Evolutionary conservation across 2,329 filamentous ascomycete genomes (phyloP).

Genomic region (Colletotrichum lini): DNA sequence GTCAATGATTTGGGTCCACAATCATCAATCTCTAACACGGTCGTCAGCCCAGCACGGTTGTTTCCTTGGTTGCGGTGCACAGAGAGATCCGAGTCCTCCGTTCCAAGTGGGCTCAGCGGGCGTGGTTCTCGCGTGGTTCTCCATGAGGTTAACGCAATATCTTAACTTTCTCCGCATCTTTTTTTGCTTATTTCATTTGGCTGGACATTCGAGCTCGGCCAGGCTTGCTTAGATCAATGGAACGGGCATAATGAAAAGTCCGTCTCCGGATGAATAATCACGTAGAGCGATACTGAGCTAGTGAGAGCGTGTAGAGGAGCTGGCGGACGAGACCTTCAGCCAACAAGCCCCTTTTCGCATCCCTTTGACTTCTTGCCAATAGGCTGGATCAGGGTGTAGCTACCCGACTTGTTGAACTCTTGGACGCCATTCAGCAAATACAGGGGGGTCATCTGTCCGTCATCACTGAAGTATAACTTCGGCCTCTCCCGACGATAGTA

Average conservation of each 20-base stretch:
- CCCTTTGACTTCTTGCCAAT: conserved; percentile 38
- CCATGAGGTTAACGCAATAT: conserved; percentile 1
- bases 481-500: conserved; percentile 63
- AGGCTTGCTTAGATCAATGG: too few relatives aligned
- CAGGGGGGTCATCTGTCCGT: conserved; percentile 61
- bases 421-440: conserved; percentile 64
- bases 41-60: background rate
- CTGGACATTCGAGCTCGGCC: background rate
- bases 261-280: too few relatives aligned
- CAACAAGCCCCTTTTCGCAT: conserved; percentile 13
- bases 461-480: conserved; percentile 63
- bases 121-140: conserved; percentile 24
- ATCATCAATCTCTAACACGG: conserved; percentile 1
- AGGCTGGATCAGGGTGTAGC: conserved; percentile 46
- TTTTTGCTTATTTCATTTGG: background rate
- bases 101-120: background rate
- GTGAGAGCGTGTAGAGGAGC: too few relatives aligned
- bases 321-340: too few relatives aligned
- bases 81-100: conserved; percentile 24
- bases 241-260: too few relatives aligned
- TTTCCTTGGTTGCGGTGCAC: background rate
- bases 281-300: too few relatives aligned
- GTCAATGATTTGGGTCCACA: background rate
- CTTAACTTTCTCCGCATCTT: background rate
- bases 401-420: conserved; percentile 49